Evolutionary conservation across 257 asterid genomes (phyloP), one percentile per base, ranked within the genome.

Genomic region (Plantago major): DNA sequence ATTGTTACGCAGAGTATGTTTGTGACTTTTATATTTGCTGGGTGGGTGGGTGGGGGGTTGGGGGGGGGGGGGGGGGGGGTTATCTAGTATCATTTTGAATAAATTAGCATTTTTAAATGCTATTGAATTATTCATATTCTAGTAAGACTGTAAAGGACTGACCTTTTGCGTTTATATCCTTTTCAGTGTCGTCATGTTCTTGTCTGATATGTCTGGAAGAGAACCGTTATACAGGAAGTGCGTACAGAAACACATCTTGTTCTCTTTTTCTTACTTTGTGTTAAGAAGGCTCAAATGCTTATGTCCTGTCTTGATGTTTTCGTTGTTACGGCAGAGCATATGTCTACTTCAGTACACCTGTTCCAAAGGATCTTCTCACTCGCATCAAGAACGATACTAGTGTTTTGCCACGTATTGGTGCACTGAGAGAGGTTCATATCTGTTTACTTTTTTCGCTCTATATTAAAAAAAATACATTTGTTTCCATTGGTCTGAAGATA

Each of bases 131-230:
- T 45, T 9, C 10, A 64, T 57, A 51, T 16, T 43, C 65, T 46
- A 18, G 65, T 58, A 45, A 52, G 48, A 43, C 42, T 69, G 46
- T 52, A 66, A 46, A 22, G 65, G 62, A 63, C 86, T 90, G 72
- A 85, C 76, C 54, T 58, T 63, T 37, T 33, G 42, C 58, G 46
- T 55, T 75, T 60, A 55, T 68, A 53, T 70, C 60, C 60, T 61
- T 71, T 76, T 66, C 99, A 93, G 99, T 69, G 76, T 93, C 40
- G 82, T 89, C 74, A 87, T 89, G 97, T 87, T 93, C 85, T 79
- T 93, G 77, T 93, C 96, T 17, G 99, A 93, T 79, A 93, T 93
- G 99, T 93, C 99, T 18, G 97, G 99, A 81, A 87, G 99, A 82
- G 97, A 93, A 75, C 99, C 99, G 54, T 70, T 93, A 67, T 93